These are phyloP conservation scores for Cinchona pubescens DNA, from an alignment of 257 asterid genomes.

Conservation along the genomic window DNA sequence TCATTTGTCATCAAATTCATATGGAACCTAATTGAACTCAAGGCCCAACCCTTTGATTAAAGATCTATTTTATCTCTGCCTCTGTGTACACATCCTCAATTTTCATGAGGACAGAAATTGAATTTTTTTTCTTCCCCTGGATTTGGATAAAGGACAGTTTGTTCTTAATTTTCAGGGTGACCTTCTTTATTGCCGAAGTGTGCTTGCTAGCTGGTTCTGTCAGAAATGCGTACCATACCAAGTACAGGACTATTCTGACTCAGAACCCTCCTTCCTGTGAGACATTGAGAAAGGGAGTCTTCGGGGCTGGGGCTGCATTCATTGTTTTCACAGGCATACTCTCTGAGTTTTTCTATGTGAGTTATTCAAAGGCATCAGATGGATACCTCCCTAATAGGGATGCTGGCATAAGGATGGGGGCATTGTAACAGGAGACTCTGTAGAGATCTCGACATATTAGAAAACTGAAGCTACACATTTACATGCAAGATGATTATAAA, in stretches of 20 bases:
- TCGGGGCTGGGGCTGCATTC: conserved; percentile 86
- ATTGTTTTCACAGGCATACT: conserved; percentile 61
- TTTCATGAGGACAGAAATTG: background rate
- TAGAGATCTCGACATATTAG: background rate
- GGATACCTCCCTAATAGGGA: conserved; percentile 40
- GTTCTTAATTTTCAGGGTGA: conserved; percentile 39
- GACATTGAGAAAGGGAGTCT: conserved; percentile 74
- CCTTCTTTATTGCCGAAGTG: conserved; percentile 68
- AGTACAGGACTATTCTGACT: conserved; percentile 45
- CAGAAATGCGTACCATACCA: conserved; percentile 73
- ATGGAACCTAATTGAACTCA: background rate
- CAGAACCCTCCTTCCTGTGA: conserved; percentile 67
- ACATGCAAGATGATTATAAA: background rate
- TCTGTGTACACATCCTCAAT: background rate
- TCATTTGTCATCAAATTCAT: background rate
- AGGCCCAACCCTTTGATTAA: background rate
- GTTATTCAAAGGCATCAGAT: conserved; percentile 55
- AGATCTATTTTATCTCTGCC: background rate
- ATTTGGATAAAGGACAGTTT: background rate
- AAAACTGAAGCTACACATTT: background rate
- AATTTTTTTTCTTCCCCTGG: background rate
- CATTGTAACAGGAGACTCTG: conserved; percentile 14
- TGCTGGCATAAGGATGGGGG: conserved; percentile 71
- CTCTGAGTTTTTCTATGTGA: conserved; percentile 63
- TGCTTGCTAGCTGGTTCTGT: conserved; percentile 77